phyloP scores from a whole-genome alignment of 164 flowering plant genomes.

The Aristolochia fimbriata region DNA sequence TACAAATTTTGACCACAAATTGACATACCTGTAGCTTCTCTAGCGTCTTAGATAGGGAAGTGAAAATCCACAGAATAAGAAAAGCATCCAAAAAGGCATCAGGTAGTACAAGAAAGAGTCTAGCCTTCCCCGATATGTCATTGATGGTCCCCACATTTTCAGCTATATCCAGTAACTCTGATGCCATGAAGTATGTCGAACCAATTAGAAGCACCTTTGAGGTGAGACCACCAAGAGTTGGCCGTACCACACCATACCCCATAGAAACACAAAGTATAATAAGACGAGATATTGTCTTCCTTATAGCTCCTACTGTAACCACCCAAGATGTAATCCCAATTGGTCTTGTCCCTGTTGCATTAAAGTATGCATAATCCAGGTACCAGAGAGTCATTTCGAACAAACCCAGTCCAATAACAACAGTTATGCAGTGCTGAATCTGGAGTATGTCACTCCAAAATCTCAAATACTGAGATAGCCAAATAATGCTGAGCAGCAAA shows the following conservation, averaged over 20 bases:
- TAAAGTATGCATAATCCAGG: slow-evolving; percentile 67
- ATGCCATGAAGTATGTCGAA: slow-evolving; percentile 69
- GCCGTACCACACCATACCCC: slow-evolving; percentile 95
- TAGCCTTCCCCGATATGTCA: slow-evolving; percentile 87
- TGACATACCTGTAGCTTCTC: slow-evolving; percentile 82
- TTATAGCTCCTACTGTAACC: slow-evolving; percentile 84
- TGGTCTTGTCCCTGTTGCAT: slow-evolving; percentile 68
- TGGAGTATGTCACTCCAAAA: slow-evolving; percentile 74
- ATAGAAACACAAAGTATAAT: slow-evolving; percentile 78
- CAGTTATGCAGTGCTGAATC: slow-evolving; percentile 77
- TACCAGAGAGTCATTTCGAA: slow-evolving; percentile 91
- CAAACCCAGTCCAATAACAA: slow-evolving; percentile 71
- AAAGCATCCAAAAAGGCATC: slow-evolving; percentile 86
- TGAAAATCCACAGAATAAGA: slow-evolving; percentile 86
- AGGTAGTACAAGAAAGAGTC: slow-evolving; percentile 81
- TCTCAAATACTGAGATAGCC: slow-evolving; percentile 74
- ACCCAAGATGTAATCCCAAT: slow-evolving; percentile 77
- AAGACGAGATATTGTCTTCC: slow-evolving; percentile 74
- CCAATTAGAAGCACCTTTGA: slow-evolving; percentile 88
- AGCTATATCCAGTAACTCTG: slow-evolving; percentile 73
- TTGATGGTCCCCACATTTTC: slow-evolving; percentile 88
- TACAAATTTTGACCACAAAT: neutral
- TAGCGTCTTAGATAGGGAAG: slow-evolving; percentile 82
- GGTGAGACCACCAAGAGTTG: slow-evolving; percentile 95
- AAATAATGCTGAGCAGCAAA: slow-evolving; percentile 44